phyloP scores from a whole-genome alignment of 2,329 filamentous ascomycete species.

The Graphiopsis chlorocephala region DNA sequence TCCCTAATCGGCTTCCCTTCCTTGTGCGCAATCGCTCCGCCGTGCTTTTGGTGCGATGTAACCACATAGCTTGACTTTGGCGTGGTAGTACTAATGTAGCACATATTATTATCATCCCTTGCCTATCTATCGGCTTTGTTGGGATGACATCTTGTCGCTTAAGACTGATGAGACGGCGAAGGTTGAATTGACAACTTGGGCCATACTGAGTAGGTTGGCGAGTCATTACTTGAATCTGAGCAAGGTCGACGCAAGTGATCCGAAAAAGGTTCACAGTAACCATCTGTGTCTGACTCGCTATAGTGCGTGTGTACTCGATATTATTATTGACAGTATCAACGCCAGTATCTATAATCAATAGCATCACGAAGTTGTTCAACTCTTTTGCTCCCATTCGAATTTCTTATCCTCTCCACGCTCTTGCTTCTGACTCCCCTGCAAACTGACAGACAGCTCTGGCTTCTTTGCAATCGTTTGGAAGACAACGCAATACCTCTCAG shows the following conservation, averaged over 20 bases:
- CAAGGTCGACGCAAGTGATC: neutral
- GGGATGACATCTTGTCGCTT: neutral
- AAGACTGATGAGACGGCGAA: neutral
- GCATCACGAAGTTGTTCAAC: conserved; percentile 4
- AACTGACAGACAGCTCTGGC: conserved; percentile 35
- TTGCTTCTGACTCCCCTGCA: conserved; percentile 28
- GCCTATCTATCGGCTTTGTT: neutral
- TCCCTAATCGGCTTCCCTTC: neutral
- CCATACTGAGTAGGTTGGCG: neutral
- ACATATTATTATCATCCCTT: neutral
- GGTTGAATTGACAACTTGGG: neutral
- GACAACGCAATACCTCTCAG: conserved; percentile 51
- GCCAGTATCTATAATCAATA: neutral
- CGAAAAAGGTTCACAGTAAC: neutral
- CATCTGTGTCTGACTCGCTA: neutral
- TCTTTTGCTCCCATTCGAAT: conserved; percentile 25
- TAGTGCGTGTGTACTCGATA: neutral
- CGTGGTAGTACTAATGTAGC: neutral
- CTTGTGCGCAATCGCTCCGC: neutral
- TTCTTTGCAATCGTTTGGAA: conserved; percentile 41
- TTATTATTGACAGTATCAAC: neutral
- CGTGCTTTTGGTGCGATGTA: neutral
- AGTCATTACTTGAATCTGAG: neutral
- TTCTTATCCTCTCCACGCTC: conserved; percentile 31
- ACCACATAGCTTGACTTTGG: neutral